Percentiles rank a stretch among this genome's conserved stretches.
These are phyloP conservation scores for Aciculoconidium aculeatum DNA, from an alignment of 805 yeast species.

Conservation along the genomic window DNA sequence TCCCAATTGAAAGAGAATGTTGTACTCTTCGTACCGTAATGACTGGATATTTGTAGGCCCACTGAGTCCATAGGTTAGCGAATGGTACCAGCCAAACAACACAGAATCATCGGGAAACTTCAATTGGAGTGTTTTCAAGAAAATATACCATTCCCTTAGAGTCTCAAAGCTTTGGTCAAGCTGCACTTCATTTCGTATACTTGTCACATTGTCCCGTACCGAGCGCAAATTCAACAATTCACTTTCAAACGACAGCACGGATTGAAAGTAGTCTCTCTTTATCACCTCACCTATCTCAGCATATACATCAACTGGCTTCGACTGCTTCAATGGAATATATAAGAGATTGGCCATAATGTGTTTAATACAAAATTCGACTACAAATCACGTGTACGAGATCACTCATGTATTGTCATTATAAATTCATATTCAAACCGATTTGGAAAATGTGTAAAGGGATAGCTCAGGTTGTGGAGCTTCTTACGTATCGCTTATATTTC, in stretches of 20 bases:
- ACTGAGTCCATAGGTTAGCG: slow-evolving; percentile 50
- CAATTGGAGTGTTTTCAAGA: slow-evolving; percentile 35
- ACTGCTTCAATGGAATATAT: slow-evolving; percentile 45
- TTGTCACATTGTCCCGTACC: slow-evolving; percentile 38
- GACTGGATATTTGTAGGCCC: slow-evolving; percentile 45
- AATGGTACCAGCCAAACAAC: slow-evolving; percentile 68
- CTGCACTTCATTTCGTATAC: slow-evolving; percentile 22
- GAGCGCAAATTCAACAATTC: slow-evolving; percentile 38
- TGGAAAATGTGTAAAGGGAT: no score
- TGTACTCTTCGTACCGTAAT: slow-evolving; percentile 53
- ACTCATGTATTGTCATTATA: no score
- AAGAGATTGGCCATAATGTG: slow-evolving; percentile 34
- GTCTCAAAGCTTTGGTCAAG: slow-evolving; percentile 25
- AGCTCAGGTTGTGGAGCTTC: no score
- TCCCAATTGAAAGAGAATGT: slow-evolving; percentile 65
- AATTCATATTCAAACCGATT: no score
- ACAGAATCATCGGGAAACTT: slow-evolving; percentile 63
- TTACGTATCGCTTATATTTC: no score
- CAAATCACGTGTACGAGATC: slow-evolving; percentile 1
- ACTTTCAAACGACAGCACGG: slow-evolving; percentile 25
- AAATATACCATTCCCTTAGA: slow-evolving; percentile 42
- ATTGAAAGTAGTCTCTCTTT: slow-evolving; percentile 39
- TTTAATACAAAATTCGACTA: not conserved
- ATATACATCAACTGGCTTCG: slow-evolving; percentile 38
- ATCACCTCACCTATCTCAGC: slow-evolving; percentile 38